Conservation (phyloP, 306 rosid genomes). For the Ammopiptanthus mongolicus region DNA sequence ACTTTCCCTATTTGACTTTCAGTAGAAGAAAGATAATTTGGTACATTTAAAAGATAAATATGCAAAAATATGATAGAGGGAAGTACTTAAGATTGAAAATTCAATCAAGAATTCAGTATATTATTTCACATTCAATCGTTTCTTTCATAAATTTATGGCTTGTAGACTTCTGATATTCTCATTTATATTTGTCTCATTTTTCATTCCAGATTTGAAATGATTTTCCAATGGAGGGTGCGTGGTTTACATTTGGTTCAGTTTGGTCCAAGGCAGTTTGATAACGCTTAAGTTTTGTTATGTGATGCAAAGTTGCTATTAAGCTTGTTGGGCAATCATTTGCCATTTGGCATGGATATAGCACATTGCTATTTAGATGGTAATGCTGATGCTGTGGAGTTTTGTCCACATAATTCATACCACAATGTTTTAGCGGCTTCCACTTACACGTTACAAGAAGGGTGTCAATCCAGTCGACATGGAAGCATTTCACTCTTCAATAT, state of each 20-base stretch:
- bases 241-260: not conserved
- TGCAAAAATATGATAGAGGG: not conserved
- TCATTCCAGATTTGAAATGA: not conserved
- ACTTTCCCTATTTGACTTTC: too few species aligned
- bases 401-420: constrained; percentile 49
- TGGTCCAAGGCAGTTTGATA: constrained; percentile 24
- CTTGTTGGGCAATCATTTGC: not conserved
- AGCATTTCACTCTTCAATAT: constrained; percentile 65
- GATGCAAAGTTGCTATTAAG: not conserved
- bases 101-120: not conserved
- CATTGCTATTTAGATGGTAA: constrained; percentile 71
- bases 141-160: too few species aligned
- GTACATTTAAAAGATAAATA: too few species aligned
- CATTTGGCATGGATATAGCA: constrained; percentile 66
- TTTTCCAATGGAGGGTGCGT: not conserved
- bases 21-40: too few species aligned
- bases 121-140: not conserved
- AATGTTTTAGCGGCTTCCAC: constrained; percentile 78
- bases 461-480: constrained; percentile 58
- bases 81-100: not conserved
- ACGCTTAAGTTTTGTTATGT: not conserved
- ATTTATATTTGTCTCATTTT: not conserved
- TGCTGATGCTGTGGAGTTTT: constrained; percentile 89
- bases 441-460: constrained; percentile 72
- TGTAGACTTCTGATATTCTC: too few species aligned